Evolutionary conservation across 179 eudicot species (phyloP), one percentile per base, ranked within the genome.

Genomic region (Nepenthes alata): DNA sequence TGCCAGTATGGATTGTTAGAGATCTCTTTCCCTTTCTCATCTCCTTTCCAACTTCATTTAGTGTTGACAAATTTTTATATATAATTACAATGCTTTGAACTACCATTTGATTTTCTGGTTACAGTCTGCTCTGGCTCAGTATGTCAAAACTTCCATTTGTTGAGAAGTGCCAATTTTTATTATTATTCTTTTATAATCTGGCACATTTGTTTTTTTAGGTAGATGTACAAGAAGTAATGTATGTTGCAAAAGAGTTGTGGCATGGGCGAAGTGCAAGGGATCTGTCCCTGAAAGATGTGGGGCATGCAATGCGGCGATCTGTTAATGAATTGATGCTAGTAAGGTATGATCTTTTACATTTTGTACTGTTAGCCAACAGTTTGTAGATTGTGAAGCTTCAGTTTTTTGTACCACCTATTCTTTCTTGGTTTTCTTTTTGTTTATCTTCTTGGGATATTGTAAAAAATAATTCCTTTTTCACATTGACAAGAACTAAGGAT

Each of bases 291-390:
- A 83, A 78, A 78, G 87, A 79, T 57, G 85, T 86, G 44, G 98
- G 98, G 45, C 96, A 95, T 65, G 98, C 81, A 75, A 78, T 93
- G 93, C 89, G 98, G 98, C 95, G 95, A 61, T 84, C 98, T 15
- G 77, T 89, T 65, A 86, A 93, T 58, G 93, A 93, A 71, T 75
- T 93, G 67, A 86, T 93, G 87, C 95, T 93, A 14, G 83, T 86
- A 54, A 86, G 98, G 98, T 91, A 80, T 56, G 15, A 11, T 13
- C 36, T 15, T 34, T 54, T 4, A 15, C 5, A 12, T 3, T 6
- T 5, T 15, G 9, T 54, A 7, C 35, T 14, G 8, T 13, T 15
- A 4, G 4, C 14, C 3, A 2, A 14, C 49, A 45, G 8, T 45
- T 11, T 6, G 53, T 5, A 41, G 45, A 41, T 4, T 41, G 45